phyloP scores from a whole-genome alignment of 345 rosid species.

The Brassica nigra region DNA sequence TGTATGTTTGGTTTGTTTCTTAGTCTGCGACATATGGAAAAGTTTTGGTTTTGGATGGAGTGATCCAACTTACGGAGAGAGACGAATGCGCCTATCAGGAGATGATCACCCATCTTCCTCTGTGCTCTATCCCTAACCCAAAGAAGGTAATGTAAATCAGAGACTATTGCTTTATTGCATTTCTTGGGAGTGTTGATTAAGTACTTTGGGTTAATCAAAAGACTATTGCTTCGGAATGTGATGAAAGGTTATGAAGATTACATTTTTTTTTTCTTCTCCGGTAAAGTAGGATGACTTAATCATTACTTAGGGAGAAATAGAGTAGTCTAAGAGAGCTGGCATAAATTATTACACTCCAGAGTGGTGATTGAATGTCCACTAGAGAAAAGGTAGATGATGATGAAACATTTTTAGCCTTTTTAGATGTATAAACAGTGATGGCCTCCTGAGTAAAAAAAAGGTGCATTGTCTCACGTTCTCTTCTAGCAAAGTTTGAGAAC shows the following conservation, averaged over 20 bases:
- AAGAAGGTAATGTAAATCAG: constrained; percentile 52
- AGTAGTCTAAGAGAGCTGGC: background rate
- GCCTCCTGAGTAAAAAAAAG: background rate
- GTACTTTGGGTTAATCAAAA: constrained; percentile 2
- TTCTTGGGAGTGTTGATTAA: background rate
- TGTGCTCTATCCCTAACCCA: constrained; percentile 74
- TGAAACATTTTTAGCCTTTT: constrained; percentile 20
- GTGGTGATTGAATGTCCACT: constrained; percentile 36
- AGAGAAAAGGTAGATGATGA: constrained; percentile 20
- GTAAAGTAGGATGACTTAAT: constrained; percentile 24
- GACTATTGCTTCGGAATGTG: constrained; percentile 8
- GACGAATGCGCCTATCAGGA: constrained; percentile 79
- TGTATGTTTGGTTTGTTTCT: background rate
- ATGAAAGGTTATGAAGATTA: background rate
- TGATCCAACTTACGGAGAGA: constrained; percentile 73
- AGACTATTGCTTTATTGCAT: background rate
- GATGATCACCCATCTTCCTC: constrained; percentile 83
- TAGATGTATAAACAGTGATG: constrained; percentile 15
- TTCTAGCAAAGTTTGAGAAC: constrained; percentile 21
- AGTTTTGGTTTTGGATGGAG: constrained; percentile 74
- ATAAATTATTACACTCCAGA: constrained; percentile 23
- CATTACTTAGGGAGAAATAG: constrained; percentile 21
- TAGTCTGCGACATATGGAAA: constrained; percentile 76
- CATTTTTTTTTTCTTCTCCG: constrained; percentile 20
- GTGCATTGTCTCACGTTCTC: constrained; percentile 25